These are phyloP conservation scores for Saccharomyces hybrid DNA, from an alignment of 1,139 yeast species.

Conservation along the genomic window DNA sequence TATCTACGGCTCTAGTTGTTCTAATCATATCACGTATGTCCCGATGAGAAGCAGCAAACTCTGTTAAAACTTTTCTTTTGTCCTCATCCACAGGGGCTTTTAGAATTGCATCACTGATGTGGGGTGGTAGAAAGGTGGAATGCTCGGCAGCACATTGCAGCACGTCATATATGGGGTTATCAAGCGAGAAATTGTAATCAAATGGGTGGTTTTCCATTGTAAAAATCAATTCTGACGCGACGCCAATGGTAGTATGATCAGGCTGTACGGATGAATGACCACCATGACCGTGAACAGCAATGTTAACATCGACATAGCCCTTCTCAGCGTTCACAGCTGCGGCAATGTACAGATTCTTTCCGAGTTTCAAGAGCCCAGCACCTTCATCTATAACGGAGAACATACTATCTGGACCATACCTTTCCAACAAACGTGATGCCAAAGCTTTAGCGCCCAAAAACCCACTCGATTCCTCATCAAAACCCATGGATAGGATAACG, in stretches of 20 bases:
- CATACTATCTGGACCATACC: slow-evolving; percentile 49
- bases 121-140: slow-evolving; percentile 16
- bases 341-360: slow-evolving; percentile 44
- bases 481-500: slow-evolving; percentile 54
- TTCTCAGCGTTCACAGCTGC: slow-evolving; percentile 60
- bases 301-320: slow-evolving; percentile 48
- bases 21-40: slow-evolving; percentile 37
- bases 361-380: slow-evolving; percentile 34
- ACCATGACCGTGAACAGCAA: slow-evolving; percentile 51
- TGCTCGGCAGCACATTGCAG: slow-evolving; percentile 43
- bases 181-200: slow-evolving; percentile 37
- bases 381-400: slow-evolving; percentile 65
- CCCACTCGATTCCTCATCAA: slow-evolving; percentile 68
- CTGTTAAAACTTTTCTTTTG: slow-evolving; percentile 12
- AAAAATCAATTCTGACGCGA: slow-evolving; percentile 46
- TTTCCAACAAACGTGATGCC: slow-evolving; percentile 37
- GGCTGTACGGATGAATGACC: slow-evolving; percentile 75
- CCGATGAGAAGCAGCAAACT: slow-evolving; percentile 28
- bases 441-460: slow-evolving; percentile 47
- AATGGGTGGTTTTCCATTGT: slow-evolving; percentile 46
- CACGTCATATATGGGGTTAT: slow-evolving; percentile 43
- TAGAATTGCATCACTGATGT: slow-evolving; percentile 17
- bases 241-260: slow-evolving; percentile 63
- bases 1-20: slow-evolving; percentile 57
- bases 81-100: slow-evolving; percentile 18